Evolutionary conservation across 805 yeast species (phyloP).

Genomic region (Metschnikowia borealis): DNA sequence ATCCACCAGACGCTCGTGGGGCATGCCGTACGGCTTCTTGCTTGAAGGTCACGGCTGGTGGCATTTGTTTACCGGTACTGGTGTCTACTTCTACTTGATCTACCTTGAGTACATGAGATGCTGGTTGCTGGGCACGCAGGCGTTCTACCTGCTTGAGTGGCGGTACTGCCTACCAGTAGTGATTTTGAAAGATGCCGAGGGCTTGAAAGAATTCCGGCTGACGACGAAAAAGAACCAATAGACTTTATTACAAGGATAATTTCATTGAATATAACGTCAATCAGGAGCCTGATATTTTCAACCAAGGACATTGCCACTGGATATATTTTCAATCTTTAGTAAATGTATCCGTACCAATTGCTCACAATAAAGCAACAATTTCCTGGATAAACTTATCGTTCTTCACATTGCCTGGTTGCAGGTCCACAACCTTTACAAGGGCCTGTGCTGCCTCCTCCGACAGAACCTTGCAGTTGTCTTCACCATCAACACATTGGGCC

Average conservation of each 20-base stretch:
- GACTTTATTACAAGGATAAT: background rate
- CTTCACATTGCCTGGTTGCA: conserved; percentile 17
- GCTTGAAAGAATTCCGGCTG: conserved; percentile 11
- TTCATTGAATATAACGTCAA: background rate
- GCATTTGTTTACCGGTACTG: conserved; percentile 84
- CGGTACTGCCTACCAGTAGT: conserved; percentile 35
- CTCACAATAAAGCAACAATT: conserved; percentile 35
- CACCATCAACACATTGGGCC: conserved; percentile 31
- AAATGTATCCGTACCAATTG: too few species aligned
- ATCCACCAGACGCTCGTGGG: conserved; percentile 54
- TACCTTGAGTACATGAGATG: conserved; percentile 73
- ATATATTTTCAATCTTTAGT: too few species aligned
- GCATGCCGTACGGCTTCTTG: conserved; percentile 81
- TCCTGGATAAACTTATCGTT: conserved; percentile 45
- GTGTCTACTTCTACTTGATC: conserved; percentile 81
- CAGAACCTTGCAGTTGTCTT: conserved; percentile 20
- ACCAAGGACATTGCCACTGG: too few species aligned
- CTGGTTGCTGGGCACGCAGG: conserved; percentile 55
- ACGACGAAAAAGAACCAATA: conserved; percentile 7
- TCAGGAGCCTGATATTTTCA: too few species aligned
- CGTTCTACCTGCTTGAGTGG: conserved; percentile 56
- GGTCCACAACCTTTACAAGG: conserved; percentile 34
- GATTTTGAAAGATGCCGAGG: conserved; percentile 12
- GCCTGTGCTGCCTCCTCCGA: conserved; percentile 38
- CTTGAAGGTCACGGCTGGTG: conserved; percentile 97